Conservation (phyloP, 148 eudicot genomes). For the Salicornia ramosissima region DNA sequence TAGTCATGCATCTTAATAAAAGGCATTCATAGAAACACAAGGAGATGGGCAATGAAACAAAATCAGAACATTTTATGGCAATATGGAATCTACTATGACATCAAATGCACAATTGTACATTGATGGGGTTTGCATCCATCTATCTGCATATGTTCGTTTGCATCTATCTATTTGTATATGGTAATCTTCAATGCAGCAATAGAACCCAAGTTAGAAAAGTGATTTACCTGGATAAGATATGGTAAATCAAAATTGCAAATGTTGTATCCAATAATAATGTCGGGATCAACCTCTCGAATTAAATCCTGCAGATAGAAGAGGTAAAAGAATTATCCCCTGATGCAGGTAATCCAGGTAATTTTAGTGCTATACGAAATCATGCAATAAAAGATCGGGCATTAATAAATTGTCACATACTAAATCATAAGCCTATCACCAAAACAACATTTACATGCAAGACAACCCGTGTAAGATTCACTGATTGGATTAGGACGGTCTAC, state of each 20-base stretch:
- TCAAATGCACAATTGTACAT: conserved; percentile 3
- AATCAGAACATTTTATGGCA: not conserved
- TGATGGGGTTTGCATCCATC: not conserved
- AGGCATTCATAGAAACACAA: not conserved
- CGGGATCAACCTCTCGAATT: conserved; percentile 92
- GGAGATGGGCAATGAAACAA: not conserved
- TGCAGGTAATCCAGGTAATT: too few relatives aligned
- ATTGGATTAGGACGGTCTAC: not conserved
- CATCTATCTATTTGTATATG: not conserved
- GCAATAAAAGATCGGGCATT: not conserved
- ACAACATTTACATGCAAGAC: not conserved
- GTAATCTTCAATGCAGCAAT: not conserved
- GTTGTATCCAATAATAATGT: conserved; percentile 95
- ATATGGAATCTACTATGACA: not conserved
- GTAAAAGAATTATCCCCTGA: too few relatives aligned
- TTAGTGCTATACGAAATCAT: not conserved
- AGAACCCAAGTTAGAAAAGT: not conserved
- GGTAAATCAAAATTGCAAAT: conserved; percentile 99
- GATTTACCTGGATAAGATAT: conserved; percentile 82
- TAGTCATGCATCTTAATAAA: conserved; percentile 13
- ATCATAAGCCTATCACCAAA: not conserved
- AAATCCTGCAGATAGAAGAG: conserved; percentile 58
- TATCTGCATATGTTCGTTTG: not conserved
- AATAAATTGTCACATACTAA: not conserved
- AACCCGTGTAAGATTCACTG: not conserved